Evolutionary conservation across 75 land plant species (phyloP).

Genomic region (Sequoiadendron giganteum): DNA sequence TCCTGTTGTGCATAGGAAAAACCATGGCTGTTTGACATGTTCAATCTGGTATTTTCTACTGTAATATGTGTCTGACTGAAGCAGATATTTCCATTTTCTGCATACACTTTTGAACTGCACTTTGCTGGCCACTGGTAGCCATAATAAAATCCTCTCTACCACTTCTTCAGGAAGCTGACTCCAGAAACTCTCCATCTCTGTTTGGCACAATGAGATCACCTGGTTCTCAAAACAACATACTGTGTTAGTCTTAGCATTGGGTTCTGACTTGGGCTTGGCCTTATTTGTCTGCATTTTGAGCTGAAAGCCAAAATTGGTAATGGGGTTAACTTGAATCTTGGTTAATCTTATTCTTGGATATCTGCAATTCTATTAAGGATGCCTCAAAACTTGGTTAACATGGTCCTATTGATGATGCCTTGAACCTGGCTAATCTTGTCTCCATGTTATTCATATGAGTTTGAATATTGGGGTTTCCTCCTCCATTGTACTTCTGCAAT

Average conservation of each 20-base stretch:
- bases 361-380: neutral
- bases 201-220: neutral
- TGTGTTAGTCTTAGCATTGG: neutral
- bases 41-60: constrained; percentile 9
- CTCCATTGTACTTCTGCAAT: neutral
- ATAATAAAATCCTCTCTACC: constrained; percentile 28
- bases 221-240: neutral
- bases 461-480: neutral
- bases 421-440: neutral
- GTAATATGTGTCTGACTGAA: constrained; percentile 16
- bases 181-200: constrained; percentile 25
- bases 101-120: constrained; percentile 32
- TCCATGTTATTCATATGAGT: neutral
- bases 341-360: neutral
- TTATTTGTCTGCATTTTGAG: neutral
- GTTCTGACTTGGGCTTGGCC: neutral
- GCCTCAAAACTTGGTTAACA: neutral
- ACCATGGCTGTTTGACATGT: constrained; percentile 15
- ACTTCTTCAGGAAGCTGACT: constrained; percentile 40
- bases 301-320: neutral
- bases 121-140: constrained; percentile 31
- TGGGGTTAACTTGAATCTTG: neutral
- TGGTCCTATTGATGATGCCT: neutral
- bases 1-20: constrained; percentile 30
- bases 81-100: constrained; percentile 22